Evolutionary conservation across 2,329 filamentous ascomycete species (phyloP).

Genomic region (Hypoxylon sp.): DNA sequence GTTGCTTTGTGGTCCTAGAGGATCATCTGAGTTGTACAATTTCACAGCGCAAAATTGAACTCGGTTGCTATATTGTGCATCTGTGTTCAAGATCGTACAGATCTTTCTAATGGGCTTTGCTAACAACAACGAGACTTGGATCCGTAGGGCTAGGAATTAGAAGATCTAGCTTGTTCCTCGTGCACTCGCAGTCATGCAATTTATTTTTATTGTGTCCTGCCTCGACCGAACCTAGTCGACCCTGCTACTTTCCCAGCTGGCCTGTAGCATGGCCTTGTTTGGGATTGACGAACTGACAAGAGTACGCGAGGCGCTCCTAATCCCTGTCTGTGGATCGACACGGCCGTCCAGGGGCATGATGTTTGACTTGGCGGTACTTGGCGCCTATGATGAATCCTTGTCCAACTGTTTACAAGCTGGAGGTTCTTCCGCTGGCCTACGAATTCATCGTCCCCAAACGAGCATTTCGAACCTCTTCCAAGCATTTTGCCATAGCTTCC

Average conservation of each 20-base stretch:
- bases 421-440: conserved; percentile 26
- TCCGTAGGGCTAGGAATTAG: conserved; percentile 4
- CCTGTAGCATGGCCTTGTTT: conserved; percentile 41
- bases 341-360: conserved; percentile 37
- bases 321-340: conserved; percentile 42
- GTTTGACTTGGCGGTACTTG: conserved; percentile 46
- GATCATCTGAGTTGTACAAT: conserved; percentile 22
- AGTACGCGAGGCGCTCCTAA: conserved; percentile 30
- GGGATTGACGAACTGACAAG: conserved; percentile 35
- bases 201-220: conserved; percentile 24
- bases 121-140: conserved; percentile 7
- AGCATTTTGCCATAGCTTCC: conserved; percentile 15
- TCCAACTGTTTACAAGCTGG: conserved; percentile 21
- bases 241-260: conserved; percentile 43
- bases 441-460: conserved; percentile 31
- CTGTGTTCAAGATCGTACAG: conserved; percentile 18
- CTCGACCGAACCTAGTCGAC: conserved; percentile 28
- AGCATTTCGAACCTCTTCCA: conserved; percentile 30
- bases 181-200: conserved; percentile 15
- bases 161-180: conserved; percentile 11
- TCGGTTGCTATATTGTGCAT: conserved; percentile 11
- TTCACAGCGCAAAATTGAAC: conserved; percentile 16
- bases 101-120: conserved; percentile 5
- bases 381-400: conserved; percentile 33
- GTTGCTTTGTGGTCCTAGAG: conserved; percentile 11